A percentile compares a stretch with the other conserved stretches of the same genome.
phyloP scores from a whole-genome alignment of 106 monocot species.

The Narthecium ossifragum region DNA sequence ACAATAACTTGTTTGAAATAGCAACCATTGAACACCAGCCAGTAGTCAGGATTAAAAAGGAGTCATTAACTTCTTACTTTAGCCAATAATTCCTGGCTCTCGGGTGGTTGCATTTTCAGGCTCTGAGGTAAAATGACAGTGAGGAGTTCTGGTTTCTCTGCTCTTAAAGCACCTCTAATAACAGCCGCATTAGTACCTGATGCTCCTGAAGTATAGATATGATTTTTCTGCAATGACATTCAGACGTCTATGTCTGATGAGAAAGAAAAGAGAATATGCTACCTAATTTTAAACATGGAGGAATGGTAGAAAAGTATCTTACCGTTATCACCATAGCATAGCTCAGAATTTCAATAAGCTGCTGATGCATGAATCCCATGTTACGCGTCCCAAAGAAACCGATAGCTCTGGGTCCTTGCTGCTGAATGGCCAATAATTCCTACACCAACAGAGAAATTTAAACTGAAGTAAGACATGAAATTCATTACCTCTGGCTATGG shows the following conservation, averaged over 20 bases:
- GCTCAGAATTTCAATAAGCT: conserved; percentile 96
- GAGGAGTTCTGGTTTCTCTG: conserved; percentile 87
- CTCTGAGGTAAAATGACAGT: conserved; percentile 97
- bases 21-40: no score
- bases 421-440: conserved; percentile 95
- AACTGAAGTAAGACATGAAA: no score
- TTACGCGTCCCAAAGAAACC: conserved; percentile 99
- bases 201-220: conserved; percentile 95
- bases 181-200: conserved; percentile 99
- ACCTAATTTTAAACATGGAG: not conserved
- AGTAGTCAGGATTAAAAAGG: no score
- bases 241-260: not conserved
- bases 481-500: no score
- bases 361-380: conserved; percentile 99
- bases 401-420: conserved; percentile 89
- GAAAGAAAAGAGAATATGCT: not conserved
- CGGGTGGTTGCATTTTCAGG: conserved; percentile 81
- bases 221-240: conserved; percentile 69
- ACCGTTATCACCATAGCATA: conserved; percentile 99
- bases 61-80: no score
- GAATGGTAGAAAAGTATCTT: conserved; percentile 9
- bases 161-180: conserved; percentile 92
- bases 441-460: conserved; percentile 14
- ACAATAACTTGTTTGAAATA: no score
- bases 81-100: conserved; percentile 91